Evolutionary conservation across 2,329 filamentous ascomycete species (phyloP).

Genomic region (Colletotrichum sp.): DNA sequence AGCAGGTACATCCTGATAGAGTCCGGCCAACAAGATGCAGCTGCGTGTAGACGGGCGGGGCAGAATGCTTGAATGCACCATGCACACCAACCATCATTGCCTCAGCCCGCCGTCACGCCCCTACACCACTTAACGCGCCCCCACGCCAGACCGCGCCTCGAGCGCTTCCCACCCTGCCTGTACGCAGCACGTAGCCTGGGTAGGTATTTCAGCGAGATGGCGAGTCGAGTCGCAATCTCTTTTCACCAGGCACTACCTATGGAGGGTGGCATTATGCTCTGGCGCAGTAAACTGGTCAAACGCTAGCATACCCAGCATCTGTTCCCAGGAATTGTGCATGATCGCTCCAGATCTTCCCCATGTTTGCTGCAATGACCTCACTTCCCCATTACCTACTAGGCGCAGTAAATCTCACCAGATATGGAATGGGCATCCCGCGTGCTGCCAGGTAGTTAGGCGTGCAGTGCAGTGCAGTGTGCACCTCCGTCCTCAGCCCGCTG

Average conservation of each 20-base stretch:
- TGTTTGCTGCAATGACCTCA: neutral
- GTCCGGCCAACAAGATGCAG: neutral
- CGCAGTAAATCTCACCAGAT: neutral
- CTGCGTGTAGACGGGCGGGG: slow-evolving; percentile 1
- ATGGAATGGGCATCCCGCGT: neutral
- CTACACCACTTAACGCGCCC: neutral
- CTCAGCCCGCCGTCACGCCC: neutral
- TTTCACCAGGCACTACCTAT: neutral
- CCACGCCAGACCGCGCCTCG: slow-evolving; percentile 3
- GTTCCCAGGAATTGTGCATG: neutral
- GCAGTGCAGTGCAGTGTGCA: neutral
- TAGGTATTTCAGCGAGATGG: neutral
- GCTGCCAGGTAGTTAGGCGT: neutral
- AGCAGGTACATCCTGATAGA: slow-evolving; percentile 7
- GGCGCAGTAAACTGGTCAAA: neutral
- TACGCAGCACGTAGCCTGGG: neutral
- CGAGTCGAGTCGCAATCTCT: neutral
- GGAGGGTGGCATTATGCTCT: neutral
- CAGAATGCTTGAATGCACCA: slow-evolving; percentile 10
- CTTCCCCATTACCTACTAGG: neutral
- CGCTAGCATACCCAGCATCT: neutral
- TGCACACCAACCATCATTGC: neutral
- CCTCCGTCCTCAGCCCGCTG: neutral
- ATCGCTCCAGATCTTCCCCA: neutral
- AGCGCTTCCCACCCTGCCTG: neutral